phyloP scores from a whole-genome alignment of 2,329 filamentous ascomycete species.

The Ophiocordyceps unilateralis region DNA sequence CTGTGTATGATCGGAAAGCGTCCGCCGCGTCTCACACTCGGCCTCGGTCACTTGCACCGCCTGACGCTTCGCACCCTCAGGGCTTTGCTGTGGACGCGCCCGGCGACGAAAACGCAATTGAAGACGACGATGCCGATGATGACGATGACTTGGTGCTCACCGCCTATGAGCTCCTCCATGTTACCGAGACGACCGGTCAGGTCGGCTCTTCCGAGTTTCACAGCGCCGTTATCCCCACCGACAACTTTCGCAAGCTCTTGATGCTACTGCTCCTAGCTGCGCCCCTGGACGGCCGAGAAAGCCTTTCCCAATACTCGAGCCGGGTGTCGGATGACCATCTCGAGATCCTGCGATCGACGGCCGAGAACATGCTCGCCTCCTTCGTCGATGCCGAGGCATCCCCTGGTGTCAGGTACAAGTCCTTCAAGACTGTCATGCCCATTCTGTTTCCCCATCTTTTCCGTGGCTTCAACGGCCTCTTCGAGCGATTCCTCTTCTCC shows the following conservation, averaged over 20 bases:
- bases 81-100: constrained; percentile 31
- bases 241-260: constrained; percentile 54
- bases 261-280: constrained; percentile 53
- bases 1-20: constrained; percentile 48
- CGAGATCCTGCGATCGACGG: constrained; percentile 39
- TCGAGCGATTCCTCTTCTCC: constrained; percentile 61
- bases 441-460: constrained; percentile 49
- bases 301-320: constrained; percentile 40
- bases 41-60: too few relatives aligned
- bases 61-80: constrained; percentile 6
- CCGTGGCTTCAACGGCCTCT: constrained; percentile 47
- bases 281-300: constrained; percentile 47
- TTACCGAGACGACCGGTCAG: constrained; percentile 40
- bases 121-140: constrained; percentile 25
- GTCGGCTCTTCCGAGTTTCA: constrained; percentile 32
- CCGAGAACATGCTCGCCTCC: constrained; percentile 46
- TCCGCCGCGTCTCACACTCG: constrained; percentile 10
- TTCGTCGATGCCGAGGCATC: constrained; percentile 49
- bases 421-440: constrained; percentile 43
- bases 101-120: constrained; percentile 22
- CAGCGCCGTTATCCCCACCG: constrained; percentile 53
- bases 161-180: constrained; percentile 50
- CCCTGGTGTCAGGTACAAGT: constrained; percentile 43
- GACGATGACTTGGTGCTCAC: constrained; percentile 50
- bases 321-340: constrained; percentile 39